phyloP scores from a whole-genome alignment of 1,139 yeast species.

The Petasospora rhodanensis region DNA sequence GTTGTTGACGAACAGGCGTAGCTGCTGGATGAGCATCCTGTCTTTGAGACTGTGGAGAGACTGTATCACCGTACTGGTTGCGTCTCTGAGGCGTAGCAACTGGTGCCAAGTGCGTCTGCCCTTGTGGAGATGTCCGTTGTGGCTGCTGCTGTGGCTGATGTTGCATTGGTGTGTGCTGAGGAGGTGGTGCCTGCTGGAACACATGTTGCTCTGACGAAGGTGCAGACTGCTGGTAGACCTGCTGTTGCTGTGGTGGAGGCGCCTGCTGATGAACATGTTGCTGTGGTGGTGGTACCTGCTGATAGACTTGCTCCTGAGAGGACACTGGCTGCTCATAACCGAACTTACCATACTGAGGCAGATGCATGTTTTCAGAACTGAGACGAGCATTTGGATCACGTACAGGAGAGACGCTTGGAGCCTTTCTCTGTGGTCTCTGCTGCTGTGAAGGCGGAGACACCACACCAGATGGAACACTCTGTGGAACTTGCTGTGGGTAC shows the following conservation, averaged over 20 bases:
- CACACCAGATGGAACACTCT: no score
- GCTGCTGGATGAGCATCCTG: slow-evolving; percentile 1
- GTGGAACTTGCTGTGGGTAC: slow-evolving; percentile 1
- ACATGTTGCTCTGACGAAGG: no score
- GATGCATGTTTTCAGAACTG: no score
- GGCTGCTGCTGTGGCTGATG: background rate
- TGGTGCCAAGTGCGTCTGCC: no score
- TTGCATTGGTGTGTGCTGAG: background rate
- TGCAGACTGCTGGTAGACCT: background rate
- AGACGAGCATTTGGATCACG: no score
- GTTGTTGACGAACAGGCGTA: slow-evolving; percentile 5
- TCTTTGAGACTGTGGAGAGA: slow-evolving; percentile 1
- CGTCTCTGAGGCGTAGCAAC: slow-evolving; percentile 1
- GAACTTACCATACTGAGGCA: no score
- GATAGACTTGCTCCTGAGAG: no score
- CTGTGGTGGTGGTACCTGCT: no score
- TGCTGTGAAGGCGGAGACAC: no score
- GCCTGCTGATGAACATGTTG: background rate
- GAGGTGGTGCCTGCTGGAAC: background rate
- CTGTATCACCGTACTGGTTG: no score
- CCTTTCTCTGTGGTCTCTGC: slow-evolving; percentile 9
- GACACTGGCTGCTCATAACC: no score
- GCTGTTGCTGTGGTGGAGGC: background rate
- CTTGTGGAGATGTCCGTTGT: background rate
- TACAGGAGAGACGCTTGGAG: slow-evolving; percentile 8